Conservation (phyloP, 805 yeast species). For the Nakazawaea molendinolei region DNA sequence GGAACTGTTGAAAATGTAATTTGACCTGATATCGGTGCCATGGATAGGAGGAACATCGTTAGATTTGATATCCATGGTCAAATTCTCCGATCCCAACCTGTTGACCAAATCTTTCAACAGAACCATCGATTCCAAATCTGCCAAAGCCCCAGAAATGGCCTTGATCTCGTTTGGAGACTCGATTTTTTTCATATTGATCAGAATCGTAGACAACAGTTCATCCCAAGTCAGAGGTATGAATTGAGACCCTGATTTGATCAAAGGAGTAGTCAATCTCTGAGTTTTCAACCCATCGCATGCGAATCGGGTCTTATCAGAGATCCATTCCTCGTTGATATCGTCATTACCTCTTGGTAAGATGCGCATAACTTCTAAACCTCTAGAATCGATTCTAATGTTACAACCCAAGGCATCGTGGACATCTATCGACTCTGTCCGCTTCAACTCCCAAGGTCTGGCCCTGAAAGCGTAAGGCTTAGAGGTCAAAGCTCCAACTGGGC, state of each 20-base stretch:
- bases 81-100: conserved; percentile 73
- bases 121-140: conserved; percentile 78
- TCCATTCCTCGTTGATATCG: conserved; percentile 88
- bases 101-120: conserved; percentile 76
- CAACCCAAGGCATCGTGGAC: conserved; percentile 81
- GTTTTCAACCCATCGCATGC: conserved; percentile 83
- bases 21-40: conserved; percentile 71
- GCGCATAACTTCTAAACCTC: conserved; percentile 85
- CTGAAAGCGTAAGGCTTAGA: conserved; percentile 88
- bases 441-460: conserved; percentile 91
- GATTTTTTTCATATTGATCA: conserved; percentile 49
- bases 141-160: conserved; percentile 76
- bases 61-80: conserved; percentile 61
- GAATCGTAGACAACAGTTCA: conserved; percentile 68
- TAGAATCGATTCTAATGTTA: conserved; percentile 75
- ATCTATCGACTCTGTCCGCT: conserved; percentile 81
- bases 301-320: conserved; percentile 79
- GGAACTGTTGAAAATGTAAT: conserved; percentile 74
- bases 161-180: conserved; percentile 69
- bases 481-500: conserved; percentile 91
- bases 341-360: conserved; percentile 82
- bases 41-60: conserved; percentile 52
- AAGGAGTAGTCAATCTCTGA: conserved; percentile 78
- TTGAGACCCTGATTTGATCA: conserved; percentile 60
- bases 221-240: conserved; percentile 83